Evolutionary conservation across 2,329 filamentous ascomycete genomes (phyloP).

Genomic region (Ophiostoma sp.): DNA sequence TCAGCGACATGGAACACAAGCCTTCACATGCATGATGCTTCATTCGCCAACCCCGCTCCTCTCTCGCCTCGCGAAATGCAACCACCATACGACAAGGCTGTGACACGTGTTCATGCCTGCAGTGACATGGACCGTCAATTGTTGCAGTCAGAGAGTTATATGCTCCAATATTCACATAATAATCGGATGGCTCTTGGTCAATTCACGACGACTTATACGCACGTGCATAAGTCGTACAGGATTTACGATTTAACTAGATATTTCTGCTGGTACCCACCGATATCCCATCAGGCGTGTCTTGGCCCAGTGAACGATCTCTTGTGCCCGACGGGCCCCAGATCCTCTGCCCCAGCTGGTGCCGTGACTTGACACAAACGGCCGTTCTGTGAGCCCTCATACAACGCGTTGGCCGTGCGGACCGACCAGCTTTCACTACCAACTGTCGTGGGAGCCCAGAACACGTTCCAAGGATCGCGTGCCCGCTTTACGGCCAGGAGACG

Average conservation of each 20-base stretch:
- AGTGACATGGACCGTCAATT: background rate
- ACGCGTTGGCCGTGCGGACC: constrained; percentile 38
- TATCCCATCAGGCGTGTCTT: background rate
- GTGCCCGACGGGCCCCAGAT: background rate
- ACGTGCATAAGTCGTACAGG: background rate
- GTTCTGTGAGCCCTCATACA: constrained; percentile 35
- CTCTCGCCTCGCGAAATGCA: background rate
- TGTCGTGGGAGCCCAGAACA: constrained; percentile 38
- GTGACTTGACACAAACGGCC: constrained; percentile 31
- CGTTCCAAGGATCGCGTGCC: constrained; percentile 28
- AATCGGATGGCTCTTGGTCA: too few species aligned
- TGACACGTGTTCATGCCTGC: constrained; percentile 12
- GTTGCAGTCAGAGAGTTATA: background rate
- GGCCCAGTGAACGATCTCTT: constrained; percentile 7
- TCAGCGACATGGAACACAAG: background rate
- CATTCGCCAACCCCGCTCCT: background rate
- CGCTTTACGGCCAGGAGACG: constrained; percentile 29
- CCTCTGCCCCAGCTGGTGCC: background rate
- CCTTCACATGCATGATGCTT: background rate
- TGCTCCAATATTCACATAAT: background rate
- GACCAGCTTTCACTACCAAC: constrained; percentile 47
- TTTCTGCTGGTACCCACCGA: too few species aligned
- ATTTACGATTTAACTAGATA: background rate
- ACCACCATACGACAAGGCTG: constrained; percentile 2
- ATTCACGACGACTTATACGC: background rate